phyloP scores from a whole-genome alignment of 305 asterid genomes.

The Andrographis paniculata region DNA sequence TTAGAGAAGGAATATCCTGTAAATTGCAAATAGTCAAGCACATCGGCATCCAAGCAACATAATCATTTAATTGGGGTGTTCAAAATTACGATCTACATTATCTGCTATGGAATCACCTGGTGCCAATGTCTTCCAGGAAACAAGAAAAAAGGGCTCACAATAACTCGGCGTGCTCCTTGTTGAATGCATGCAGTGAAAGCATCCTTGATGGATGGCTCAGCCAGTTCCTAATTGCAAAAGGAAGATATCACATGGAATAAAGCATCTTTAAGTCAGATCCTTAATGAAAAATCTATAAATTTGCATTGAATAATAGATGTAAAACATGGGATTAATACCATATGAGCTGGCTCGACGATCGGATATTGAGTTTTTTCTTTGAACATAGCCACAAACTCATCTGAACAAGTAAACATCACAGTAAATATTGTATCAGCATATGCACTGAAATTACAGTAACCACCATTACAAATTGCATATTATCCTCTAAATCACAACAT shows the following conservation, averaged over 20 bases:
- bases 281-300: too few species aligned
- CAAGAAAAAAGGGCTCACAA: slow-evolving; percentile 94
- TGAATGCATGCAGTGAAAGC: slow-evolving; percentile 74
- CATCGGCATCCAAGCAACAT: background rate
- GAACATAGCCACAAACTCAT: slow-evolving; percentile 81
- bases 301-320: background rate
- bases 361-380: slow-evolving; percentile 65
- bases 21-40: slow-evolving; percentile 12
- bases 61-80: too few species aligned
- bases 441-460: background rate
- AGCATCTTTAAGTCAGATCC: too few species aligned
- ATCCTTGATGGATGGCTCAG: slow-evolving; percentile 85
- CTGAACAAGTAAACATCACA: slow-evolving; percentile 32
- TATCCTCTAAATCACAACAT: too few species aligned
- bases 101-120: slow-evolving; percentile 35
- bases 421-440: background rate
- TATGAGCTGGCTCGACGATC: slow-evolving; percentile 96
- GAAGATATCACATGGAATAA: slow-evolving; percentile 16
- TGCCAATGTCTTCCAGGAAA: slow-evolving; percentile 96
- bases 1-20: slow-evolving; percentile 87
- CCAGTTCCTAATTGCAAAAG: slow-evolving; percentile 57
- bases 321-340: slow-evolving; percentile 52
- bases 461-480: too few species aligned
- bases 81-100: background rate
- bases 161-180: slow-evolving; percentile 76